These are phyloP conservation scores for Trichomonas tenax DNA, from an alignment of 208 protist genomes.

Conservation along the genomic window DNA sequence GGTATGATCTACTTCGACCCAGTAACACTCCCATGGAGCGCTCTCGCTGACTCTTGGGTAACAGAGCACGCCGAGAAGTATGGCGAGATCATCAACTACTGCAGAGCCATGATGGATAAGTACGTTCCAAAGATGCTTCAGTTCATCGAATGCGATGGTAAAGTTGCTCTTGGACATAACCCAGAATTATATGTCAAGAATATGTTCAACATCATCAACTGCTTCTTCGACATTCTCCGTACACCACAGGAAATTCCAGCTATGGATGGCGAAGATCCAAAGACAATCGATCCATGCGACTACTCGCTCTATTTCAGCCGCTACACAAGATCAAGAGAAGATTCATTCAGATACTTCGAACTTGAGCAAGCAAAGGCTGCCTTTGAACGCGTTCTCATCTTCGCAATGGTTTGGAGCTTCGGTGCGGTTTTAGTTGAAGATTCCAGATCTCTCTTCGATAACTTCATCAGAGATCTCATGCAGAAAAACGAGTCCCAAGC, in stretches of 20 bases:
- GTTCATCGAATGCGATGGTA: not conserved
- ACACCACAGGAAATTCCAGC: not conserved
- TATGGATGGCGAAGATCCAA: not conserved
- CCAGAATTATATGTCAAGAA: not conserved
- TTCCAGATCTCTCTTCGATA: constrained; percentile 64
- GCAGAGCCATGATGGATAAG: not conserved
- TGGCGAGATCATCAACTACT: not conserved
- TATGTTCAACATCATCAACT: not conserved
- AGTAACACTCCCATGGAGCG: constrained; percentile 53
- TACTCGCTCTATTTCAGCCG: not conserved
- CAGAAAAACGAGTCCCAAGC: constrained; percentile 65
- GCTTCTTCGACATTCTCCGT: not conserved
- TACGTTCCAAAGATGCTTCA: not conserved
- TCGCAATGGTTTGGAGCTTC: constrained; percentile 81
- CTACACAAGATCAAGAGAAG: not conserved
- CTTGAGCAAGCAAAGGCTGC: constrained; percentile 56
- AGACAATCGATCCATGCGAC: not conserved
- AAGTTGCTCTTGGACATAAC: not conserved
- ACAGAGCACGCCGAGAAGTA: not conserved
- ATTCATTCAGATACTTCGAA: not conserved
- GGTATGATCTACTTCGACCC: constrained; percentile 90
- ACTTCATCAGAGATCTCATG: constrained; percentile 49
- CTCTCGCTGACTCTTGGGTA: constrained; percentile 75
- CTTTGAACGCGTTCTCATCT: constrained; percentile 42
- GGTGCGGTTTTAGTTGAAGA: constrained; percentile 71